A percentile compares a stretch with the other conserved stretches of the same genome.
phyloP scores from a whole-genome alignment of 441 rosid genomes.

The Aquilaria agallochum region DNA sequence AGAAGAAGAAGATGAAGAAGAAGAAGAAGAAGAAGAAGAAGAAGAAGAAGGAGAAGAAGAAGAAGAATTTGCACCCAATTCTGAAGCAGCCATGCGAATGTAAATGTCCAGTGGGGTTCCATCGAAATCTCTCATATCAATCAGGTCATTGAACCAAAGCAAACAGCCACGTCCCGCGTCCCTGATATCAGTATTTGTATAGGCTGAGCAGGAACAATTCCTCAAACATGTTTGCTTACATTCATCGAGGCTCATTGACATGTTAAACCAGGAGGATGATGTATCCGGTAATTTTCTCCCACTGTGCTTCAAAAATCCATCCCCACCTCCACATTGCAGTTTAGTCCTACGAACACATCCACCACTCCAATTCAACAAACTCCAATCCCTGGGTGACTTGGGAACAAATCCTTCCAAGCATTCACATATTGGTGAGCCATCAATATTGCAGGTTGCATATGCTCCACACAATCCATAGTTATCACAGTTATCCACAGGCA shows the following conservation, averaged over 20 bases:
- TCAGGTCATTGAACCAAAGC: slow-evolving; percentile 7
- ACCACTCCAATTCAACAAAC: too few relatives aligned
- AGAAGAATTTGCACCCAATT: not conserved
- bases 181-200: too few relatives aligned
- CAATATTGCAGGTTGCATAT: too few relatives aligned
- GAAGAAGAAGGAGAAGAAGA: too few relatives aligned
- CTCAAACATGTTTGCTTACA: too few relatives aligned
- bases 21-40: too few relatives aligned
- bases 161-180: not conserved
- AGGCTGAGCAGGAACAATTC: too few relatives aligned
- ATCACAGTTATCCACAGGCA: not conserved
- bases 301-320: not conserved
- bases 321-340: slow-evolving; percentile 7
- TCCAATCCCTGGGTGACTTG: not conserved
- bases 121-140: slow-evolving; percentile 7
- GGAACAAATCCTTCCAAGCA: slow-evolving; percentile 10
- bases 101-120: slow-evolving; percentile 5
- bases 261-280: too few relatives aligned
- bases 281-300: too few relatives aligned
- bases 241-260: too few relatives aligned
- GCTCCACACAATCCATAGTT: not conserved
- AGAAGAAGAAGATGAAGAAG: too few relatives aligned
- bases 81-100: not conserved
- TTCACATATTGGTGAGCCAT: not conserved
- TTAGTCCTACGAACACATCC: slow-evolving; percentile 1